Evolutionary conservation across 1,284 basidiomycete genomes (phyloP), one percentile per base, ranked within the genome.

Genomic region (Marasmius fiardii): DNA sequence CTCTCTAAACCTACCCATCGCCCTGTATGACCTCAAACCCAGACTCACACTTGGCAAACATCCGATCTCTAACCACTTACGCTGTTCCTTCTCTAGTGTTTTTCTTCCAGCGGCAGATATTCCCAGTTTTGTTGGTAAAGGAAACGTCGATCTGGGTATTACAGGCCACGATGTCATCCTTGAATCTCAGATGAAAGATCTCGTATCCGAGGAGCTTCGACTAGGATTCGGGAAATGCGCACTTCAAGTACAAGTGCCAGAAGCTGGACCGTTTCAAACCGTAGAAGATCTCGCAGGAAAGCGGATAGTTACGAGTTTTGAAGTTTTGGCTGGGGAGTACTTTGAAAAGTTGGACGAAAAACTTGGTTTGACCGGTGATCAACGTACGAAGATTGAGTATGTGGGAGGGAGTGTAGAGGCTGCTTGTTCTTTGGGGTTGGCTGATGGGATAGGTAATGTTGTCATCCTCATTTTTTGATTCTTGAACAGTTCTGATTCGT

Each of bases 51-150:
- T 44, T 20, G 20, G 11, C 43, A 11, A 12, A 3, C 3, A 28
- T 21, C 18, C 14, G 21, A 12, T 23, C 12, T 44, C 10, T 12
- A n/a, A n/a, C 10, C n/a, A 43, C 41, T 43, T 6, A 43, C 16
- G n/a, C n/a, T n/a, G n/a, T n/a, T n/a, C n/a, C 28, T 31, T 31
- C 10, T 10, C 7, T 69, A 96, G 95, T 20, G 92, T 99, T 31
- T 99, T 99, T 74, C 88, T 99, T 18, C 96, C 97, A 21, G 97
- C 97, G 1, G 82, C 92, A 7, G 97, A 99, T 68, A 99, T 99
- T 61, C 96, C 96, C 11, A 96, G 95, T 34, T 99, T 98, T 73
- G 97, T 99, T 35, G 97, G 94, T 28, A 94, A 98, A 71, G 96
- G 96, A 54, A 93, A 97, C 67, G 92, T 99, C 65, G 92, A 96